These are phyloP conservation scores for Buddleja alternifolia DNA, from an alignment of 257 asterid genomes.

Conservation along the genomic window DNA sequence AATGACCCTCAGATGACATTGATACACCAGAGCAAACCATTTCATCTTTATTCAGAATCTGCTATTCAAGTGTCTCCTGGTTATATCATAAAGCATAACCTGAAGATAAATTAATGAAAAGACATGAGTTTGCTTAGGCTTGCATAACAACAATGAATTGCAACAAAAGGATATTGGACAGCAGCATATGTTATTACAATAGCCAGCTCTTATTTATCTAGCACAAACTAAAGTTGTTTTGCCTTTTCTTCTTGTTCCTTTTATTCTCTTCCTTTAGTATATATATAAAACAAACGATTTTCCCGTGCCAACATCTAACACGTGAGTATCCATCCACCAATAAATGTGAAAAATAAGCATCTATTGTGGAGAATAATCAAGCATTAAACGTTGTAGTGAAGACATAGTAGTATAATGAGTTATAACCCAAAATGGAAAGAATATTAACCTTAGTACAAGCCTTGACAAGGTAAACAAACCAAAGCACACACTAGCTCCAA, in stretches of 20 bases:
- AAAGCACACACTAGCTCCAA: too few relatives aligned
- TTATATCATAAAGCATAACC: slow-evolving; percentile 72
- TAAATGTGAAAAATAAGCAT: too few relatives aligned
- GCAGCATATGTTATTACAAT: slow-evolving; percentile 19
- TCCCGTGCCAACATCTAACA: too few relatives aligned
- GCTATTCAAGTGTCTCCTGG: slow-evolving; percentile 63
- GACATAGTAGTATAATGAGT: too few relatives aligned
- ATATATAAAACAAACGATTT: too few relatives aligned
- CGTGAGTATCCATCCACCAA: too few relatives aligned
- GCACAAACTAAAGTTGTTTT: neutral
- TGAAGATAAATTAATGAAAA: slow-evolving; percentile 32
- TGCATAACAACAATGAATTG: neutral
- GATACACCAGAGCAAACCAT: slow-evolving; percentile 62
- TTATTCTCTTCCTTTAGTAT: slow-evolving; percentile 1
- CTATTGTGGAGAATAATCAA: too few relatives aligned
- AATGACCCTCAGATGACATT: slow-evolving; percentile 59
- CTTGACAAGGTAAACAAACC: too few relatives aligned
- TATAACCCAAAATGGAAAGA: too few relatives aligned
- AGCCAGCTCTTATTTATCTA: slow-evolving; percentile 1
- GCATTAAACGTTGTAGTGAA: too few relatives aligned
- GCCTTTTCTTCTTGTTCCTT: neutral
- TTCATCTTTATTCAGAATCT: slow-evolving; percentile 72
- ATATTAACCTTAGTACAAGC: too few relatives aligned
- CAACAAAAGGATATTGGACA: neutral
- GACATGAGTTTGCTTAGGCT: slow-evolving; percentile 5